These are phyloP conservation scores for Camellia oleifera DNA, from an alignment of 179 eudicot genomes.

Conservation along the genomic window DNA sequence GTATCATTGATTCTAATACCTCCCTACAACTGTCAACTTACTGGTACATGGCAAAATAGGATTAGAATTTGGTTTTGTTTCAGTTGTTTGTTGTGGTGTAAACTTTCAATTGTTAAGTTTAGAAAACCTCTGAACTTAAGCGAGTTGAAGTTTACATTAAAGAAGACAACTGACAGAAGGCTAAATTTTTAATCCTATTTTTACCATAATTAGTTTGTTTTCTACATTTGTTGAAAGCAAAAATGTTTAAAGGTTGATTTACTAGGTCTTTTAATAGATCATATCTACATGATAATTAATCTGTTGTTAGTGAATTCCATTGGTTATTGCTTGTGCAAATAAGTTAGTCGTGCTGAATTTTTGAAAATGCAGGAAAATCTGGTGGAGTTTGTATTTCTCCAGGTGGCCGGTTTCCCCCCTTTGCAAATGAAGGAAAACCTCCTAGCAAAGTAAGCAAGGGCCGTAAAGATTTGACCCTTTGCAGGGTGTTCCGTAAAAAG, in stretches of 20 bases:
- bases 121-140: neutral
- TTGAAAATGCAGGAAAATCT: slow-evolving; percentile 56
- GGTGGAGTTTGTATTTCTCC: slow-evolving; percentile 78
- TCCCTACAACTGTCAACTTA: neutral
- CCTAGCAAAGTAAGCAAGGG: slow-evolving; percentile 66
- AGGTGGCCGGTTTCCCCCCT: slow-evolving; percentile 92
- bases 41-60: neutral
- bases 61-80: neutral
- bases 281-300: neutral
- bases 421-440: slow-evolving; percentile 71
- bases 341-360: slow-evolving; percentile 1
- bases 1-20: neutral
- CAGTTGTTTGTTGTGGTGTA: neutral
- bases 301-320: neutral
- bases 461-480: slow-evolving; percentile 75
- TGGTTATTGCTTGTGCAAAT: neutral
- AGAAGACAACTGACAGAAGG: neutral
- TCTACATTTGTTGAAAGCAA: neutral
- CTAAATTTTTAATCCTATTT: neutral
- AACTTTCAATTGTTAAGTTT: neutral
- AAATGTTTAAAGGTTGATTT: neutral
- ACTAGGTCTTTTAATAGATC: neutral
- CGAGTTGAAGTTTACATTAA: neutral
- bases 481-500: slow-evolving; percentile 74
- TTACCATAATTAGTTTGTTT: neutral